Conservation (phyloP, 2,329 filamentous ascomycete species). For the Aspergillus latus region DNA sequence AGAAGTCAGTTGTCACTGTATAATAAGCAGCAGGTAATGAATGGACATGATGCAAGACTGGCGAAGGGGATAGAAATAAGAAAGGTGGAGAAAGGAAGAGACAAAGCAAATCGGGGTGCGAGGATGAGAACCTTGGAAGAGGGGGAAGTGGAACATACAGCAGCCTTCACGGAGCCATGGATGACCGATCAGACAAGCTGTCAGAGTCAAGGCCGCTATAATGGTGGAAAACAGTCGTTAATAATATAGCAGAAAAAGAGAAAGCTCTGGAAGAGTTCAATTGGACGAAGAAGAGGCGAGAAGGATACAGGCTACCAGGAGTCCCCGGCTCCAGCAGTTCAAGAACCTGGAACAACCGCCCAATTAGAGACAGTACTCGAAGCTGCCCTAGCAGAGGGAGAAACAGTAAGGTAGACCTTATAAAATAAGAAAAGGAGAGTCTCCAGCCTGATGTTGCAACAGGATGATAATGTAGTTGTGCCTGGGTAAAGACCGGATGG, state of each 20-base stretch:
- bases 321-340: background rate
- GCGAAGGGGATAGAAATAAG: conserved; percentile 21
- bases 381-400: background rate
- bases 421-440: conserved; percentile 5
- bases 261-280: conserved; percentile 3
- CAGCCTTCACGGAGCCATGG: conserved; percentile 33
- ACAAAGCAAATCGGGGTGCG: conserved; percentile 26
- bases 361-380: conserved; percentile 3
- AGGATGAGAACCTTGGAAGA: conserved; percentile 18
- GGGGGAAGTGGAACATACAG: conserved; percentile 29
- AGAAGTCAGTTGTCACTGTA: conserved; percentile 20
- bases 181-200: background rate
- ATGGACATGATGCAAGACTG: conserved; percentile 20
- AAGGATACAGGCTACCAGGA: background rate
- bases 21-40: conserved; percentile 18
- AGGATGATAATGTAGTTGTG: background rate
- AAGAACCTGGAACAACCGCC: conserved; percentile 8
- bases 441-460: background rate
- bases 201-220: background rate
- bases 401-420: background rate
- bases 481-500: conserved; percentile 7
- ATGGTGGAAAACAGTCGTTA: background rate
- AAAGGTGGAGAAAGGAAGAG: conserved; percentile 19
- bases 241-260: conserved; percentile 22
- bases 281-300: conserved; percentile 3